These are phyloP conservation scores for Brassica nigra DNA, from an alignment of 345 rosid species.

Conservation along the genomic window DNA sequence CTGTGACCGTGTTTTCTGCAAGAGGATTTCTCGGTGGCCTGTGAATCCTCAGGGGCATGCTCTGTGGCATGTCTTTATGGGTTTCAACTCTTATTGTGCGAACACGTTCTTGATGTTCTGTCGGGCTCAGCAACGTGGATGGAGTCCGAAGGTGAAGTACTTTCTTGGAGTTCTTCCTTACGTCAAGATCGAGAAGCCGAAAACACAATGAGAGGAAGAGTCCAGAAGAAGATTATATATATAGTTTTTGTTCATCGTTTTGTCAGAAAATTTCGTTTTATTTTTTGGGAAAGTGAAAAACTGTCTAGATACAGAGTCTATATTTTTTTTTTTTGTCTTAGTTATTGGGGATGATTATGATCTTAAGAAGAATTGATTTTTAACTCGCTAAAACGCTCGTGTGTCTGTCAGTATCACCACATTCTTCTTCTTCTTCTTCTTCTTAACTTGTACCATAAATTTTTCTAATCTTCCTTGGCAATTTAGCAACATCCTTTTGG, in stretches of 20 bases:
- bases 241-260: slow-evolving; percentile 39
- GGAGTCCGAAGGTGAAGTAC: slow-evolving; percentile 69
- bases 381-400: slow-evolving; percentile 24
- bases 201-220: slow-evolving; percentile 47
- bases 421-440: not conserved
- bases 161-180: slow-evolving; percentile 67
- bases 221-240: slow-evolving; percentile 30
- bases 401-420: not conserved
- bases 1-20: slow-evolving; percentile 66
- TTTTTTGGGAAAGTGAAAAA: slow-evolving; percentile 31
- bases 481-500: not conserved
- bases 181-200: slow-evolving; percentile 79
- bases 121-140: slow-evolving; percentile 77
- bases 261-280: slow-evolving; percentile 20
- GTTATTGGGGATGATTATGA: slow-evolving; percentile 4
- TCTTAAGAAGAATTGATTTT: slow-evolving; percentile 30
- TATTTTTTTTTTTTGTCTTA: slow-evolving; percentile 22
- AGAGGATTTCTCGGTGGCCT: slow-evolving; percentile 57
- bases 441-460: not conserved
- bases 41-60: slow-evolving; percentile 94
- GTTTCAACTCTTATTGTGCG: slow-evolving; percentile 83
- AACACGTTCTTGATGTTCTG: slow-evolving; percentile 98
- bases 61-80: slow-evolving; percentile 86
- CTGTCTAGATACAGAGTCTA: slow-evolving; percentile 38
- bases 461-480: not conserved